Evolutionary conservation across 768 basidiomycete species (phyloP).

Genomic region (Podaxis sp.): DNA sequence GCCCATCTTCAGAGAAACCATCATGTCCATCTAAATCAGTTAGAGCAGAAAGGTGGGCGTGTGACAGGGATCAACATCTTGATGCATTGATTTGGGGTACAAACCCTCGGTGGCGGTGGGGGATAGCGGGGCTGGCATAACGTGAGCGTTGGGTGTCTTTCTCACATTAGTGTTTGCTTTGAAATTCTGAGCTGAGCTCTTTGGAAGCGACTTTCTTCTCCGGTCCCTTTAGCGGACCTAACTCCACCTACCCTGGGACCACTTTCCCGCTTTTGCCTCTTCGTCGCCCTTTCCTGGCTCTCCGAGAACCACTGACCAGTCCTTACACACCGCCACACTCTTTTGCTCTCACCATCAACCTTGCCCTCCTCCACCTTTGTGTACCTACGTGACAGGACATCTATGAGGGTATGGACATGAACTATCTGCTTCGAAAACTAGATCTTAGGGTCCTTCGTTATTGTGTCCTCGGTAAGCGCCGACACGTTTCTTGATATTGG

Average conservation of each 20-base stretch:
- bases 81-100: background rate
- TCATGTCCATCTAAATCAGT: background rate
- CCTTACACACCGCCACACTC: conserved; percentile 20
- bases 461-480: conserved; percentile 51
- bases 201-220: background rate
- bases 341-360: conserved; percentile 1
- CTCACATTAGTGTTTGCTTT: background rate
- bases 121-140: background rate
- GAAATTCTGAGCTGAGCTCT: conserved; percentile 10
- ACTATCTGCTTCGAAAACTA: conserved; percentile 12
- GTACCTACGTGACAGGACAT: conserved; percentile 19
- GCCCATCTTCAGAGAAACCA: background rate
- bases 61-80: conserved; percentile 1
- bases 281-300: conserved; percentile 8
- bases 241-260: background rate
- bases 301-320: conserved; percentile 29
- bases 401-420: conserved; percentile 38
- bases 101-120: background rate
- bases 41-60: background rate
- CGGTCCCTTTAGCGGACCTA: background rate
- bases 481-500: background rate
- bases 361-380: conserved; percentile 17
- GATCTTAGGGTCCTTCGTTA: conserved; percentile 51
- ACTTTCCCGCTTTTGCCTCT: background rate
- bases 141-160: background rate